Percentiles rank a stretch among this genome's conserved stretches.
phyloP scores from a whole-genome alignment of 2,329 filamentous ascomycete species.

The Exophiala dermatitidis region DNA sequence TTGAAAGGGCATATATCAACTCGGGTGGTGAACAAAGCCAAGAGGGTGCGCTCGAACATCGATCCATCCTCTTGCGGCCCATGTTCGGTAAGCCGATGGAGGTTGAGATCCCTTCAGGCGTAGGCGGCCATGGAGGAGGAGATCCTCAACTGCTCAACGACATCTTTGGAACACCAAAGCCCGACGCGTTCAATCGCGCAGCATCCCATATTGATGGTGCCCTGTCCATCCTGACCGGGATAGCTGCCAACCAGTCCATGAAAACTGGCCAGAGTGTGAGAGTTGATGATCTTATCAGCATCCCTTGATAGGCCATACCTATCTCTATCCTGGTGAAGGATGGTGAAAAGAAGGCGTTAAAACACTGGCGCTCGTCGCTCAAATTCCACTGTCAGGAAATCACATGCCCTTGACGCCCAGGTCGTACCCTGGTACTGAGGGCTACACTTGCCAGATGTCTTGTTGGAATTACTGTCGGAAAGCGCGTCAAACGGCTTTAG shows the following conservation, averaged over 20 bases:
- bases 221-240: background rate
- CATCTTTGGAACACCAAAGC: conserved; percentile 75
- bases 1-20: conserved; percentile 57
- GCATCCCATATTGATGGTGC: conserved; percentile 1
- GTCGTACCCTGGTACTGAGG: too few relatives aligned
- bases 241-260: conserved; percentile 72
- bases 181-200: conserved; percentile 38
- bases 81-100: conserved; percentile 52
- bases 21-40: conserved; percentile 52
- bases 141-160: conserved; percentile 87
- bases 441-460: too few relatives aligned
- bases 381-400: too few relatives aligned
- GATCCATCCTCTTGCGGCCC: conserved; percentile 45
- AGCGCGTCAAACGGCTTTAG: too few relatives aligned
- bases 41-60: conserved; percentile 48
- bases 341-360: too few relatives aligned
- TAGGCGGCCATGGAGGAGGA: conserved; percentile 70
- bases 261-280: conserved; percentile 16
- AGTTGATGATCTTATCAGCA: background rate
- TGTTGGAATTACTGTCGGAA: too few relatives aligned
- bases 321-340: too few relatives aligned
- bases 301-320: too few relatives aligned
- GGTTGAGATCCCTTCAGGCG: conserved; percentile 44
- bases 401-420: too few relatives aligned
- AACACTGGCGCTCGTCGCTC: too few relatives aligned